Percentiles rank a stretch among this genome's conserved stretches.
phyloP scores from a whole-genome alignment of 345 rosid genomes.

The Aquilaria sinensis region DNA sequence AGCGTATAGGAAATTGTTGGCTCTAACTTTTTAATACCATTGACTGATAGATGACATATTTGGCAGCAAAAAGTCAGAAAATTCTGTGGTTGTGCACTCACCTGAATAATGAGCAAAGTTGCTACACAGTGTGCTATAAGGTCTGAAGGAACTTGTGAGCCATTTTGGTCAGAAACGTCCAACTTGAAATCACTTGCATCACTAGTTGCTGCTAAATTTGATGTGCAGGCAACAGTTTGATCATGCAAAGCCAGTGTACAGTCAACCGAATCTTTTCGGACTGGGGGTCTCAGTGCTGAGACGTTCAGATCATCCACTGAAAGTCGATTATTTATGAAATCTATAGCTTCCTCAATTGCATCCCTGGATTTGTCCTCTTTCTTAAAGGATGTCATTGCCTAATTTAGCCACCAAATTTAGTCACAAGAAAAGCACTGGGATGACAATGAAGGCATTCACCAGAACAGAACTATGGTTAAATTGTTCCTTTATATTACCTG shows the following conservation, averaged over 20 bases:
- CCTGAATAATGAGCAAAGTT: slow-evolving; percentile 80
- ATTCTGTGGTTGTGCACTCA: slow-evolving; percentile 6
- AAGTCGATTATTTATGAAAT: slow-evolving; percentile 55
- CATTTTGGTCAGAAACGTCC: slow-evolving; percentile 30
- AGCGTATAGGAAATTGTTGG: too few species aligned
- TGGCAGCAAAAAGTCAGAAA: not conserved
- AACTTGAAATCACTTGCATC: slow-evolving; percentile 26
- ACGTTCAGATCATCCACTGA: slow-evolving; percentile 26
- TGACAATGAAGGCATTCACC: not conserved
- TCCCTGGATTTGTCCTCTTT: slow-evolving; percentile 31
- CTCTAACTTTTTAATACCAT: too few species aligned
- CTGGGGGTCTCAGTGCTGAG: slow-evolving; percentile 16
- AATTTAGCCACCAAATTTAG: slow-evolving; percentile 17
- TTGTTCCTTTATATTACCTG: slow-evolving; percentile 35
- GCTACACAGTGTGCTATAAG: slow-evolving; percentile 64
- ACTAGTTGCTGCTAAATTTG: slow-evolving; percentile 26
- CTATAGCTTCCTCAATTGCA: slow-evolving; percentile 56
- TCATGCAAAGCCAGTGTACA: slow-evolving; percentile 28
- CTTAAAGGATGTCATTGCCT: slow-evolving; percentile 49
- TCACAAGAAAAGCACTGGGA: not conserved
- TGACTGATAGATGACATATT: too few species aligned
- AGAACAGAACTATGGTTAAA: not conserved
- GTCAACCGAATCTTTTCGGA: slow-evolving; percentile 25
- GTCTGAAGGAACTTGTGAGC: slow-evolving; percentile 46
- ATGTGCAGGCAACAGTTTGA: slow-evolving; percentile 23